A percentile compares a stretch with the other conserved stretches of the same genome.
These are phyloP conservation scores for Magnusiomyces suaveolens DNA, from an alignment of 1,139 yeast species.

Conservation along the genomic window DNA sequence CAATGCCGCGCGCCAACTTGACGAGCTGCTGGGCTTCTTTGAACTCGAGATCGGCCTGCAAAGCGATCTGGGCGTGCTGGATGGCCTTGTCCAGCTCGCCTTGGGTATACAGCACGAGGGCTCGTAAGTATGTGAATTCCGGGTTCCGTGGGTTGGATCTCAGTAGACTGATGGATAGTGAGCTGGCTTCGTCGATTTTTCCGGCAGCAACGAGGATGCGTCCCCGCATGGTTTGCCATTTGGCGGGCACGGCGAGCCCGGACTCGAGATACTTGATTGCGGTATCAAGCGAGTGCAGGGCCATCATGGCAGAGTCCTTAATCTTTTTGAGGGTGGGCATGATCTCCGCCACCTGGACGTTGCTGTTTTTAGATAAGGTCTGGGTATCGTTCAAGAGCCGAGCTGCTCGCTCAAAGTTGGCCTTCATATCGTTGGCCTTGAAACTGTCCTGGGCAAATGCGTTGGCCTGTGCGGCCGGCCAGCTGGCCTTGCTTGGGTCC, in stretches of 20 bases:
- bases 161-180: slow-evolving; percentile 30
- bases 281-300: slow-evolving; percentile 32
- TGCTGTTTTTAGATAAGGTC: slow-evolving; percentile 10
- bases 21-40: slow-evolving; percentile 29
- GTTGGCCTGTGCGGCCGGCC: slow-evolving; percentile 16
- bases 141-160: slow-evolving; percentile 32
- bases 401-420: slow-evolving; percentile 29
- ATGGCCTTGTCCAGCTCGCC: slow-evolving; percentile 35
- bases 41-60: slow-evolving; percentile 37
- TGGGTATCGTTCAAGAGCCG: slow-evolving; percentile 20
- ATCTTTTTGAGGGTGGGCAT: slow-evolving; percentile 9
- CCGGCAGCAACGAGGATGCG: slow-evolving; percentile 27
- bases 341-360: not conserved
- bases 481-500: slow-evolving; percentile 2
- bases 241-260: slow-evolving; percentile 29
- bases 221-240: slow-evolving; percentile 32
- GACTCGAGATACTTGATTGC: slow-evolving; percentile 33
- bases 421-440: slow-evolving; percentile 32
- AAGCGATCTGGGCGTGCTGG: slow-evolving; percentile 35
- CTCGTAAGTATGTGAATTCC: slow-evolving; percentile 35
- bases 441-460: slow-evolving; percentile 26
- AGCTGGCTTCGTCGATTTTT: slow-evolving; percentile 32
- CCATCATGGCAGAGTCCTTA: slow-evolving; percentile 22
- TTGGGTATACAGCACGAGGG: slow-evolving; percentile 30
- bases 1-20: slow-evolving; percentile 31